phyloP scores from a whole-genome alignment of 192 early-diverging fungal species.

The Thamnidium elegans region DNA sequence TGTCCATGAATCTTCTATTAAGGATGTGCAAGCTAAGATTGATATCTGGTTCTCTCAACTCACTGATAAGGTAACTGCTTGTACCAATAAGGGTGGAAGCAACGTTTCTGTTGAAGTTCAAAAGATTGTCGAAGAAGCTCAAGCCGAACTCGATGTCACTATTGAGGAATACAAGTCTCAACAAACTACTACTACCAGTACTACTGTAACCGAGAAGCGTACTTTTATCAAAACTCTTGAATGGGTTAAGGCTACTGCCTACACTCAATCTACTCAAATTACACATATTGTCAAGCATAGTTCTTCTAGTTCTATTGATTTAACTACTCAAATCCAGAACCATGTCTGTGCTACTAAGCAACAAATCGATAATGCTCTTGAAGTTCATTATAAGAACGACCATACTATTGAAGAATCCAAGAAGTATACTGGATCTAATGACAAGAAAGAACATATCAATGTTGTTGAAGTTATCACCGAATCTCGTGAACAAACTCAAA shows the following conservation, averaged over 20 bases:
- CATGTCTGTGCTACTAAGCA: conserved; percentile 6
- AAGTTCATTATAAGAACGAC: conserved; percentile 1
- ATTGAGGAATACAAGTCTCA: conserved; percentile 3
- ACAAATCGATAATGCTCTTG: conserved; percentile 20
- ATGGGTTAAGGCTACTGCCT: conserved; percentile 15
- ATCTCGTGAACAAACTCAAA: conserved; percentile 12
- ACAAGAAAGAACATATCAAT: background rate
- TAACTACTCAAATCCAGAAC: conserved; percentile 26
- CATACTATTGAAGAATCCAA: background rate
- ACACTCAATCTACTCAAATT: conserved; percentile 10
- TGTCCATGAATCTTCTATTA: conserved; percentile 1
- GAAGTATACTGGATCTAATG: background rate
- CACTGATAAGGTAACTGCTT: conserved; percentile 9
- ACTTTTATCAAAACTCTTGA: conserved; percentile 16
- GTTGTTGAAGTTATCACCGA: conserved; percentile 15
- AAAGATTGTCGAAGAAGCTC: conserved; percentile 21
- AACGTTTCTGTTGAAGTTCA: conserved; percentile 13
- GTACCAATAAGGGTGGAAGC: conserved; percentile 22
- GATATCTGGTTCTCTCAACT: conserved; percentile 13
- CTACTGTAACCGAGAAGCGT: background rate
- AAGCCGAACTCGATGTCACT: conserved; percentile 8
- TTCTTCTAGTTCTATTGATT: conserved; percentile 3
- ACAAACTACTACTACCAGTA: background rate
- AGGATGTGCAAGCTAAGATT: conserved; percentile 8
- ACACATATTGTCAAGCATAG: conserved; percentile 6